phyloP scores from a whole-genome alignment of 768 basidiomycete genomes.

The Aureoboletus auriporus region DNA sequence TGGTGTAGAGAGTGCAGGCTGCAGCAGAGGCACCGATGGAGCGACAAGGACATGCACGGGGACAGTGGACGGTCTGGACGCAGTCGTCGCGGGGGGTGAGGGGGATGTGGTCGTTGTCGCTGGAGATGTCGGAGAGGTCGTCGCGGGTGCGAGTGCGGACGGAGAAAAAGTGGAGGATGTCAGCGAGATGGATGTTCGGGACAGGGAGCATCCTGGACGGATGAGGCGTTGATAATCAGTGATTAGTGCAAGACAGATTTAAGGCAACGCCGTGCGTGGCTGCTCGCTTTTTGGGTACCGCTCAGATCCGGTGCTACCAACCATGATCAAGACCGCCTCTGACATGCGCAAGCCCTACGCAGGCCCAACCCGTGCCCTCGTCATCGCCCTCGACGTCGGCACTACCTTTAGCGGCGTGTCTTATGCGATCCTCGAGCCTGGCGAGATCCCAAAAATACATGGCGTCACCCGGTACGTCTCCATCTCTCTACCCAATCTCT shows the following conservation, averaged over 20 bases:
- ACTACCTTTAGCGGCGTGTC: constrained; percentile 84
- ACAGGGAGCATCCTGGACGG: constrained; percentile 41
- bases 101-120: constrained; percentile 23
- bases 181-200: constrained; percentile 42
- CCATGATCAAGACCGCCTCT: constrained; percentile 48
- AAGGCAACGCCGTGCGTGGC: background rate
- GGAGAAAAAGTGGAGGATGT: constrained; percentile 51
- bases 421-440: constrained; percentile 78
- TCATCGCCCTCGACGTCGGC: constrained; percentile 77
- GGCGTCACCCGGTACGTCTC: constrained; percentile 67
- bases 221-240: constrained; percentile 40
- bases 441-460: constrained; percentile 76
- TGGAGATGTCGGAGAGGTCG: constrained; percentile 23
- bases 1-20: constrained; percentile 38
- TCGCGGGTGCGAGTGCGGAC: constrained; percentile 36
- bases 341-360: constrained; percentile 73
- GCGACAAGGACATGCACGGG: constrained; percentile 28
- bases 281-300: background rate
- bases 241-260: constrained; percentile 13
- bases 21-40: constrained; percentile 36
- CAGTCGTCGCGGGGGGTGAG: constrained; percentile 30
- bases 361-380: constrained; percentile 60
- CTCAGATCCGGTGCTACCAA: background rate
- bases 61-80: constrained; percentile 33
- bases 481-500: background rate